Conservation (phyloP, 176 grass and related monocot genomes). For the Carex littledalei region DNA sequence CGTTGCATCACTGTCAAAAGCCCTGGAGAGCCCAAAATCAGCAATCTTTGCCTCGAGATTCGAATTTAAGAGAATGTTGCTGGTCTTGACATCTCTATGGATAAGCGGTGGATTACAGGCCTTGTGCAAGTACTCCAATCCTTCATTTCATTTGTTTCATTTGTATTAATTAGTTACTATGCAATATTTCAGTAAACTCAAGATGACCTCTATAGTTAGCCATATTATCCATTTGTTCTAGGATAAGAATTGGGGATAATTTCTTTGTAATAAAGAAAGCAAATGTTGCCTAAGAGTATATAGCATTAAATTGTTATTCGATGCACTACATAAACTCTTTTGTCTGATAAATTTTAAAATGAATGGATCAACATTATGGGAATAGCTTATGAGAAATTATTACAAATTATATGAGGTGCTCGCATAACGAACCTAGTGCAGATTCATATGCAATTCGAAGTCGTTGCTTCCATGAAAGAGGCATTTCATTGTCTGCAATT, state of each 20-base stretch:
- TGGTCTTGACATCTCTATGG: not conserved
- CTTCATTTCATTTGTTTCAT: slow-evolving; percentile 2
- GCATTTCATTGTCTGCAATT: not conserved
- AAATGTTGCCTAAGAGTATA: not conserved
- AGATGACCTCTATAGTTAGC: not conserved
- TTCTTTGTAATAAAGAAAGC: not conserved
- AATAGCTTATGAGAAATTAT: not conserved
- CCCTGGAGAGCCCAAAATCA: not conserved
- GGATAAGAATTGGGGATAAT: not conserved
- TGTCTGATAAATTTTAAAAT: not conserved
- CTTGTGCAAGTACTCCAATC: not conserved
- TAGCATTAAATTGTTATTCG: not conserved
- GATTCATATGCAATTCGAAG: slow-evolving; percentile 9
- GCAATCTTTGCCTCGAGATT: not conserved
- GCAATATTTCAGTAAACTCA: no score
- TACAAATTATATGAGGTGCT: not conserved
- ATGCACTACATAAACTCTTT: not conserved
- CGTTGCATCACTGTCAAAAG: not conserved
- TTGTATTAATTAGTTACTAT: not conserved
- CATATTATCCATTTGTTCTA: not conserved
- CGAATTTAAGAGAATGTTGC: not conserved
- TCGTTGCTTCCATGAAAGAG: slow-evolving; percentile 15
- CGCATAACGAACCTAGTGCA: not conserved
- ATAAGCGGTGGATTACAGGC: not conserved
- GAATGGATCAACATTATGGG: not conserved